Percentiles rank a stretch among this genome's conserved stretches.
Evolutionary conservation across 352 stramenopile genomes (phyloP).

Genomic region (Pythium vanterpoolii): DNA sequence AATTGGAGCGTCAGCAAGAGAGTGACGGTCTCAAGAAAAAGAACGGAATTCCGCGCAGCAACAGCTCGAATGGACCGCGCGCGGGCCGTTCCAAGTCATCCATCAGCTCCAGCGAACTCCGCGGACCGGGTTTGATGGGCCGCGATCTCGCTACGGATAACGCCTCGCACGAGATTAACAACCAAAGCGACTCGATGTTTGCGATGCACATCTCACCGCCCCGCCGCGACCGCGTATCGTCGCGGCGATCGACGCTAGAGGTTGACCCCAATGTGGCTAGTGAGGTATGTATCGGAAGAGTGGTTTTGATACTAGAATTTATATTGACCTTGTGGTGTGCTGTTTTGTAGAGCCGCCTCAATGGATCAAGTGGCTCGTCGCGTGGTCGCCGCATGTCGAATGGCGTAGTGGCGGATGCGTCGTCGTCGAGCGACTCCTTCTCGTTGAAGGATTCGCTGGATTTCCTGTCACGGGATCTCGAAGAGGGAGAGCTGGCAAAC

Average conservation of each 20-base stretch:
- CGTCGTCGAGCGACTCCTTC: conserved; percentile 29
- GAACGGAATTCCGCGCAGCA: conserved; percentile 10
- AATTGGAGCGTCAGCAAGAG: conserved; percentile 16
- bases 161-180: background rate
- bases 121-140: conserved; percentile 15
- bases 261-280: background rate
- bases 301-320: background rate
- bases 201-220: conserved; percentile 22
- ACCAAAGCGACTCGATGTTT: conserved; percentile 21
- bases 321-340: background rate
- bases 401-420: conserved; percentile 19
- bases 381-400: background rate
- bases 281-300: conserved; percentile 13
- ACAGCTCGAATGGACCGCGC: background rate
- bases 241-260: conserved; percentile 12
- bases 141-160: background rate
- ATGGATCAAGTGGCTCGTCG: conserved; percentile 16
- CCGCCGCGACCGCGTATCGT: conserved; percentile 9
- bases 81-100: conserved; percentile 9
- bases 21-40: conserved; percentile 3
- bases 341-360: conserved; percentile 1
- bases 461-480: conserved; percentile 58
- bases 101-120: conserved; percentile 11
- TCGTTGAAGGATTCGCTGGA: conserved; percentile 39
- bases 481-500: conserved; percentile 57